These are phyloP conservation scores for Caryopteris hybrid DNA, from an alignment of 305 asterid genomes.

Conservation along the genomic window DNA sequence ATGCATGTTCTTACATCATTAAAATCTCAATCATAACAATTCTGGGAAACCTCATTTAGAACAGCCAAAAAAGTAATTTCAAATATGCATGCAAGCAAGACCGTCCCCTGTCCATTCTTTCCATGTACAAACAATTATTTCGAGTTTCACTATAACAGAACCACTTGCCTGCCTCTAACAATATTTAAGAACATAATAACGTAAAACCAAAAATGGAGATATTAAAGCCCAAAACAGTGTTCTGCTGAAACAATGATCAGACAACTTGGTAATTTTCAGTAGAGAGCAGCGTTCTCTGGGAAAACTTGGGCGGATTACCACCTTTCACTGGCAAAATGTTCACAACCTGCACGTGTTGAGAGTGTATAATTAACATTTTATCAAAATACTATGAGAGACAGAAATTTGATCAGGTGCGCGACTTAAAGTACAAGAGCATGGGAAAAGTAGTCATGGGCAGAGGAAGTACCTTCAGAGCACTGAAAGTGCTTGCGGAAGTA, in stretches of 20 bases:
- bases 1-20: neutral
- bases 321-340: conserved; percentile 57
- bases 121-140: neutral
- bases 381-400: neutral
- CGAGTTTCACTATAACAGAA: neutral
- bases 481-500: conserved; percentile 65
- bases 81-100: neutral
- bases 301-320: conserved; percentile 61
- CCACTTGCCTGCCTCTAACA: no score
- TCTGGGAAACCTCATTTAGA: neutral
- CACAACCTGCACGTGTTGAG: conserved; percentile 42
- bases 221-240: neutral
- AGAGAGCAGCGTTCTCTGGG: conserved; percentile 62
- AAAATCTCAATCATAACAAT: neutral
- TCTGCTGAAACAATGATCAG: conserved; percentile 18
- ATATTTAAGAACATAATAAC: neutral
- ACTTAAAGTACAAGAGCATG: neutral
- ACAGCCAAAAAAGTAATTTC: neutral
- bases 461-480: conserved; percentile 63
- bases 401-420: neutral
- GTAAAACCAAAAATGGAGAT: neutral
- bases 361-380: neutral
- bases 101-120: neutral
- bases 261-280: conserved; percentile 74
- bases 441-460: neutral